phyloP scores from a whole-genome alignment of 192 early-diverging fungal species.

The Gryganskiella cystojenkinii region DNA sequence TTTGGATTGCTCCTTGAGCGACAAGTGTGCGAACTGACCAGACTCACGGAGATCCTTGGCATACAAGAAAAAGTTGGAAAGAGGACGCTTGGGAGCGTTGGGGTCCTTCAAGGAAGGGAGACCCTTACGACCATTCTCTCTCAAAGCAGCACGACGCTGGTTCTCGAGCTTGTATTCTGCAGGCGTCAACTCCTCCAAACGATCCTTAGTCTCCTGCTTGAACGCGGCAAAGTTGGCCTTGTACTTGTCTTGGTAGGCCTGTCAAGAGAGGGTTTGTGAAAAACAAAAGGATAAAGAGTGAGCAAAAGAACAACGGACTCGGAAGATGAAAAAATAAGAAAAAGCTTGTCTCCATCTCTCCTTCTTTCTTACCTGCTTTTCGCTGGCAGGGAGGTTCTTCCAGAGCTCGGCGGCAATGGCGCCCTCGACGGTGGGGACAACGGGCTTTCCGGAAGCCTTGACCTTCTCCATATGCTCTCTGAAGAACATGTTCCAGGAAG shows the following conservation, averaged over 20 bases:
- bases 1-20: slow-evolving; percentile 20
- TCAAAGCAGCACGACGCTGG: slow-evolving; percentile 12
- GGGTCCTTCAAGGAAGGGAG: slow-evolving; percentile 29
- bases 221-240: slow-evolving; percentile 41
- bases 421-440: slow-evolving; percentile 50
- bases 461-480: slow-evolving; percentile 47
- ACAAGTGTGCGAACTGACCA: slow-evolving; percentile 20
- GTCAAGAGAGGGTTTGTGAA: not conserved
- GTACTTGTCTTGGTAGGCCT: slow-evolving; percentile 46
- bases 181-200: slow-evolving; percentile 29
- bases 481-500: slow-evolving; percentile 54
- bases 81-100: slow-evolving; percentile 43
- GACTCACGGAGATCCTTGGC: slow-evolving; percentile 28
- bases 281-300: not conserved
- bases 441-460: slow-evolving; percentile 33
- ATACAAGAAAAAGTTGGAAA: slow-evolving; percentile 28
- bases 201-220: slow-evolving; percentile 46
- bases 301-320: not conserved
- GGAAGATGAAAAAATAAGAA: not conserved
- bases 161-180: slow-evolving; percentile 28
- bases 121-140: slow-evolving; percentile 20
- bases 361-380: slow-evolving; percentile 36
- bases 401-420: slow-evolving; percentile 40
- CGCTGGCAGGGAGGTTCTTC: slow-evolving; percentile 35
- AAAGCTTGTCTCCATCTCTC: not conserved